These are phyloP conservation scores for Cercospora sesami DNA, from an alignment of 2,329 filamentous ascomycete species.

Conservation along the genomic window DNA sequence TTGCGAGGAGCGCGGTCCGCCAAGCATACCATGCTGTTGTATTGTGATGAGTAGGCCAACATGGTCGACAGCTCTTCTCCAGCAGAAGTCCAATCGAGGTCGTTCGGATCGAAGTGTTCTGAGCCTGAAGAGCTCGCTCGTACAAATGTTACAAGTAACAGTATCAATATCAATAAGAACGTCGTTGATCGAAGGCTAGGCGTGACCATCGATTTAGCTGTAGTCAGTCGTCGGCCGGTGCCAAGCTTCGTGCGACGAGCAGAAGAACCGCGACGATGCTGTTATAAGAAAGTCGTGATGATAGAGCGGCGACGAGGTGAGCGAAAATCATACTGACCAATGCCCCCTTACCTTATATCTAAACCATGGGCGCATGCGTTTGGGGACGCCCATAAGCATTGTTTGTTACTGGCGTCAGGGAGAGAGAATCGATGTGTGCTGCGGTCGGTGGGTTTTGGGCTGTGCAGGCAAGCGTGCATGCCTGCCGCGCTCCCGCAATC, in stretches of 20 bases:
- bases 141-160: constrained; percentile 13
- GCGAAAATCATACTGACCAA: neutral
- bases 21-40: constrained; percentile 16
- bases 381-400: constrained; percentile 17
- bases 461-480: constrained; percentile 15
- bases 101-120: constrained; percentile 11
- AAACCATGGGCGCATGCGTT: constrained; percentile 1
- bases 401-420: constrained; percentile 7
- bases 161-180: constrained; percentile 1
- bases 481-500: neutral
- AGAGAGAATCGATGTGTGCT: neutral
- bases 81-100: constrained; percentile 15
- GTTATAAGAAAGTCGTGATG: constrained; percentile 1
- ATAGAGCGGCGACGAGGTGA: constrained; percentile 7
- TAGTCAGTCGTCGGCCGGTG: neutral
- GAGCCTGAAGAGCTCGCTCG: constrained; percentile 11
- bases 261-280: neutral
- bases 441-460: constrained; percentile 3
- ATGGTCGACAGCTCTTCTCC: constrained; percentile 16
- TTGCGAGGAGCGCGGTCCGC: neutral
- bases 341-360: constrained; percentile 15
- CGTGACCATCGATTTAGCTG: constrained; percentile 11
- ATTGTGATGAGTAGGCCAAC: constrained; percentile 14
- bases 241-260: neutral
- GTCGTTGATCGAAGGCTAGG: constrained; percentile 13